These are phyloP conservation scores for Auricularia sp. DNA, from an alignment of 768 basidiomycete species.

Conservation along the genomic window DNA sequence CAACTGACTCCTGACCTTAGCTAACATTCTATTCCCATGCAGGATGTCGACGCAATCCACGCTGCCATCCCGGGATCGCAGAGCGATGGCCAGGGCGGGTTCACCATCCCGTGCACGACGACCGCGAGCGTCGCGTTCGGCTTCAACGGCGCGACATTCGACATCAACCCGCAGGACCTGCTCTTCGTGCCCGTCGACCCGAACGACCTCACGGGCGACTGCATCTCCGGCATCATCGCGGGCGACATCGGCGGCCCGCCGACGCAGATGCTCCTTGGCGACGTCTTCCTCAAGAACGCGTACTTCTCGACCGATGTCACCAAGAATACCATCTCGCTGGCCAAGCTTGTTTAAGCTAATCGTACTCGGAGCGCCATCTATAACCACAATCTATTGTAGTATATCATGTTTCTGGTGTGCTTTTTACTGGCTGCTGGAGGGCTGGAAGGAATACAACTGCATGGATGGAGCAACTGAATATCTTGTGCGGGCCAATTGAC, in stretches of 20 bases:
- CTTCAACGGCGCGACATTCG: constrained; percentile 47
- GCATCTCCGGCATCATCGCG: constrained; percentile 58
- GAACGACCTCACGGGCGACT: constrained; percentile 47
- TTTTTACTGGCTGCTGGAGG: too few relatives aligned
- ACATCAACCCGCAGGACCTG: constrained; percentile 58
- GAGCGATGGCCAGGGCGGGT: constrained; percentile 35
- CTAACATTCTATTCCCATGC: background rate
- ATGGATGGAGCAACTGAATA: too few relatives aligned
- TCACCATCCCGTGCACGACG: constrained; percentile 60
- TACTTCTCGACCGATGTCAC: constrained; percentile 57
- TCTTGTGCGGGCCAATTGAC: too few relatives aligned
- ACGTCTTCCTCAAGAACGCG: constrained; percentile 18
- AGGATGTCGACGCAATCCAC: constrained; percentile 50
- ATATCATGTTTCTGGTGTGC: too few relatives aligned
- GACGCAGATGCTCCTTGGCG: constrained; percentile 58
- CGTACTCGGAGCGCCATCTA: too few relatives aligned
- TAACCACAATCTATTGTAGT: too few relatives aligned
- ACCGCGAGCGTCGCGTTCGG: constrained; percentile 41
- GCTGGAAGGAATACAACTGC: too few relatives aligned
- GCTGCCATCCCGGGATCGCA: constrained; percentile 43
- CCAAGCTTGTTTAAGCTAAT: constrained; percentile 32
- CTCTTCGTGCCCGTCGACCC: constrained; percentile 43
- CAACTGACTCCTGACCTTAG: constrained; percentile 26
- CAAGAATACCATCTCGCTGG: constrained; percentile 50
- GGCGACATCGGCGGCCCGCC: constrained; percentile 44